These are phyloP conservation scores for Arachis monticola DNA, from an alignment of 331 rosid genomes.

Conservation along the genomic window DNA sequence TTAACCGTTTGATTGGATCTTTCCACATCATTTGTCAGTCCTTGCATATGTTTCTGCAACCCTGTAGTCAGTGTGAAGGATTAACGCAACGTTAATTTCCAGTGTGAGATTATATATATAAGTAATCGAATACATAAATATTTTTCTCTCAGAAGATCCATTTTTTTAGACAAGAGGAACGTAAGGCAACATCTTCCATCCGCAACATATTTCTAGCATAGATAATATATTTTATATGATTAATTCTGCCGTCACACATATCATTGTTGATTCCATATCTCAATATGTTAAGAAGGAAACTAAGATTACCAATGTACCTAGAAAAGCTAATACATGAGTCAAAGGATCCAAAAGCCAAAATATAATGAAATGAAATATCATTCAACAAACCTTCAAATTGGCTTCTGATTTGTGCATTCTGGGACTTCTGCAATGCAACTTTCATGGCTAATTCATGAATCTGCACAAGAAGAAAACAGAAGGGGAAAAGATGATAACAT, in stretches of 20 bases:
- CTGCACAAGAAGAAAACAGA: constrained; percentile 49
- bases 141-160: not conserved
- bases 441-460: constrained; percentile 83
- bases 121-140: constrained; percentile 1
- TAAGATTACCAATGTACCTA: constrained; percentile 29
- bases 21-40: constrained; percentile 86
- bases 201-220: constrained; percentile 9
- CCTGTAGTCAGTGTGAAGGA: constrained; percentile 53
- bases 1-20: constrained; percentile 91
- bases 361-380: constrained; percentile 46
- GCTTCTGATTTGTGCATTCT: constrained; percentile 75
- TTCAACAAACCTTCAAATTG: constrained; percentile 67
- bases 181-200: not conserved
- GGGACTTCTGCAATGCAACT: constrained; percentile 87
- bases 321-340: constrained; percentile 9
- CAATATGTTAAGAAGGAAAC: constrained; percentile 16
- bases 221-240: constrained; percentile 29
- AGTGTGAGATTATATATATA: not conserved
- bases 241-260: not conserved
- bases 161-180: constrained; percentile 15
- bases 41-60: constrained; percentile 79
- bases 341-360: constrained; percentile 20
- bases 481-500: not conserved
- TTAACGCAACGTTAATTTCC: constrained; percentile 11
- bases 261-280: not conserved